These are phyloP conservation scores for Gremmenia infestans DNA, from an alignment of 2,329 filamentous ascomycete species.

Conservation along the genomic window DNA sequence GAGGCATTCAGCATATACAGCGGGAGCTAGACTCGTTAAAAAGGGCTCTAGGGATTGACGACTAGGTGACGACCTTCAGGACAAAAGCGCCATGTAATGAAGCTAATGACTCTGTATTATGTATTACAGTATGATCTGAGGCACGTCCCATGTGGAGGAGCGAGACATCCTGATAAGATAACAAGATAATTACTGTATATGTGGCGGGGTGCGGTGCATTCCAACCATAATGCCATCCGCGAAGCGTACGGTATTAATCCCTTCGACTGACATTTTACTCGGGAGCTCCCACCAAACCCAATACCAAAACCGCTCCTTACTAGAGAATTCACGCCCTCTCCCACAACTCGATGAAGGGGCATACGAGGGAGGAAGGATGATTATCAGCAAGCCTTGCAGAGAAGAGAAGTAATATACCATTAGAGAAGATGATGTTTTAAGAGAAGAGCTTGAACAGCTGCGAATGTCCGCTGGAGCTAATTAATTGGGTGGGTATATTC, in stretches of 20 bases:
- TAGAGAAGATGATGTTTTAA: background rate
- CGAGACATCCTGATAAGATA: background rate
- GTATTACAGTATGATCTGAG: background rate
- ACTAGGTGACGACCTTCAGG: slow-evolving; percentile 4
- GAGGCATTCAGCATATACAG: slow-evolving; percentile 30
- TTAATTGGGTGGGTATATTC: background rate
- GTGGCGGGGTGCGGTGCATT: background rate
- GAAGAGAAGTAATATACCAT: background rate
- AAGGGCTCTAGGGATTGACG: slow-evolving; percentile 29
- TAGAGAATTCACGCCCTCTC: too few species aligned
- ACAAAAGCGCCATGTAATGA: background rate
- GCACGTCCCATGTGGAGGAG: background rate
- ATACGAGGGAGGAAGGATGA: too few species aligned
- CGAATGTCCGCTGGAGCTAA: background rate
- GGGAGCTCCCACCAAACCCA: too few species aligned
- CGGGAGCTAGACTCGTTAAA: slow-evolving; percentile 28
- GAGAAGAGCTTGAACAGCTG: background rate
- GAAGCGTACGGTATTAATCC: background rate
- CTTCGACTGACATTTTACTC: background rate
- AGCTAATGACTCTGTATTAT: background rate
- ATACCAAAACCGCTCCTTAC: too few species aligned
- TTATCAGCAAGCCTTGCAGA: too few species aligned
- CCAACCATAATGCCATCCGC: background rate
- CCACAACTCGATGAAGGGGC: too few species aligned
- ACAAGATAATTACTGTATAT: background rate